A percentile compares a stretch with the other conserved stretches of the same genome.
phyloP scores from a whole-genome alignment of 129 eudicot genomes.

The Cynara cardunculus region DNA sequence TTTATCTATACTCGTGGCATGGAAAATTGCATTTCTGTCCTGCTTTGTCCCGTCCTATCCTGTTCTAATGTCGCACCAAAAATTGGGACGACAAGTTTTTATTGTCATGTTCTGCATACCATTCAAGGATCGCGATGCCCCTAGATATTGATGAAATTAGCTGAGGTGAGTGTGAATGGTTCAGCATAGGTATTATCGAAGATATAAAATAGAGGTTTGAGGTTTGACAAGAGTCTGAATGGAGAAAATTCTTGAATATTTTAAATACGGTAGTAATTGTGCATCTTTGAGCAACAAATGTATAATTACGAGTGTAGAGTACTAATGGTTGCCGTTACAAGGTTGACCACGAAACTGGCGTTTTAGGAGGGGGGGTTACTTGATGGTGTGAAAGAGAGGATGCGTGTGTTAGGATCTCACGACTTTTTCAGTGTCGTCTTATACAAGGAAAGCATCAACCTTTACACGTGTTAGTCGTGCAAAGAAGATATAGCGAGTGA shows the following conservation, averaged over 20 bases:
- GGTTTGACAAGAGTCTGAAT: not conserved
- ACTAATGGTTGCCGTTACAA: not conserved
- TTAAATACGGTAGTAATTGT: not conserved
- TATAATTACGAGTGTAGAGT: not conserved
- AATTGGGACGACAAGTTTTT: not conserved
- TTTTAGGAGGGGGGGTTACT: not conserved
- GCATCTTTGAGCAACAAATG: not conserved
- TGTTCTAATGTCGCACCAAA: not conserved
- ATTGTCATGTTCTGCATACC: not conserved
- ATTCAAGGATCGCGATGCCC: not conserved
- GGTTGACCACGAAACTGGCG: not conserved
- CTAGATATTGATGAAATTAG: not conserved
- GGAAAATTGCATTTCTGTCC: not conserved
- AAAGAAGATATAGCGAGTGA: not conserved
- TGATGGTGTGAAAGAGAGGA: not conserved
- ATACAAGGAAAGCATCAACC: not conserved
- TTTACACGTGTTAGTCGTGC: not conserved
- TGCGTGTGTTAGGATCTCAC: not conserved
- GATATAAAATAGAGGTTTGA: not conserved
- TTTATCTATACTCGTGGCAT: not conserved
- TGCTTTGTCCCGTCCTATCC: not conserved
- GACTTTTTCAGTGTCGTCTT: not conserved
- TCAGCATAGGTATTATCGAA: not conserved
- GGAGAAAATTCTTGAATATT: not conserved
- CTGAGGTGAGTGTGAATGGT: not conserved